Conservation (phyloP, 2,329 filamentous ascomycete genomes). For the Aspergillus puulaauensis region DNA sequence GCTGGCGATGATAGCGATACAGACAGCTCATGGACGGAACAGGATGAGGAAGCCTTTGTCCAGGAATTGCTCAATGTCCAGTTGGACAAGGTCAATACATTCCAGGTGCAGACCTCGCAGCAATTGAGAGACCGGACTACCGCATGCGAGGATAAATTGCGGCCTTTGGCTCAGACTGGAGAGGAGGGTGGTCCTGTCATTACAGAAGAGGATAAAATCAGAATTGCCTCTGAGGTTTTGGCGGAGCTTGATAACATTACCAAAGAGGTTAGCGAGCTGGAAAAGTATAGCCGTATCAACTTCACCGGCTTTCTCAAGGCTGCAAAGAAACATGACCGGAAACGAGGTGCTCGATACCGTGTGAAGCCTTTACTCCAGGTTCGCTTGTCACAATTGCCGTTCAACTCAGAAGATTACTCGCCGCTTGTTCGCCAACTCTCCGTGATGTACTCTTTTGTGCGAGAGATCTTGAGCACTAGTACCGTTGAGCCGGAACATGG, state of each 20-base stretch:
- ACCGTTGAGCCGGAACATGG: slow-evolving; percentile 54
- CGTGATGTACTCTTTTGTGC: slow-evolving; percentile 92
- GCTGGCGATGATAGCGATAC: slow-evolving; percentile 51
- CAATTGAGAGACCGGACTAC: slow-evolving; percentile 78
- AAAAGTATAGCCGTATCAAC: slow-evolving; percentile 93
- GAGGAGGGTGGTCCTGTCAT: slow-evolving; percentile 35
- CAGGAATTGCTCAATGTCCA: slow-evolving; percentile 93
- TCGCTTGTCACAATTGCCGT: slow-evolving; percentile 80
- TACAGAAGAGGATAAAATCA: slow-evolving; percentile 45
- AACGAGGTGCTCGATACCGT: slow-evolving; percentile 80
- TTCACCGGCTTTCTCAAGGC: slow-evolving; percentile 98
- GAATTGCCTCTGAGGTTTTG: slow-evolving; percentile 68
- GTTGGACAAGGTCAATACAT: slow-evolving; percentile 88
- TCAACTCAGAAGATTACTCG: slow-evolving; percentile 94
- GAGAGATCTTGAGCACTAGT: slow-evolving; percentile 64
- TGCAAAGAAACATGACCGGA: slow-evolving; percentile 97
- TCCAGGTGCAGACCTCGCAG: slow-evolving; percentile 79
- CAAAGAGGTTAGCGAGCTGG: slow-evolving; percentile 86
- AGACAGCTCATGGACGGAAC: slow-evolving; percentile 75
- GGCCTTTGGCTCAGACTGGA: slow-evolving; percentile 51
- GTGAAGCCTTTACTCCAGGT: slow-evolving; percentile 90
- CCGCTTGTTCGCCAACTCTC: slow-evolving; percentile 85
- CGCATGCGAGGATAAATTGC: slow-evolving; percentile 65
- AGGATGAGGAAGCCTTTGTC: slow-evolving; percentile 90
- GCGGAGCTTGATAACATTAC: slow-evolving; percentile 82